phyloP scores from a whole-genome alignment of 2,329 filamentous ascomycete species.

The Fusarium longipes region DNA sequence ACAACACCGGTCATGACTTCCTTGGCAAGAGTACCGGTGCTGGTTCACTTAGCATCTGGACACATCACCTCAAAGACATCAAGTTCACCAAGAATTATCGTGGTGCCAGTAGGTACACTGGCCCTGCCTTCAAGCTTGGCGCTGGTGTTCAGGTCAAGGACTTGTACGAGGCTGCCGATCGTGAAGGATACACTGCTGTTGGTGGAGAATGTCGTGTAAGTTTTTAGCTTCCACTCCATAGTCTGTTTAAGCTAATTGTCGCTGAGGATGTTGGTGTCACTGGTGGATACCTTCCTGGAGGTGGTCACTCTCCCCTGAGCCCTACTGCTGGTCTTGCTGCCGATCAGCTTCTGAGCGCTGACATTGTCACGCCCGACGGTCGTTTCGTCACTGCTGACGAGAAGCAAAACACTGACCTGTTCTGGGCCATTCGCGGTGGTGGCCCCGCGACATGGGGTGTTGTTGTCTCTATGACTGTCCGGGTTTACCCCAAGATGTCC shows the following conservation, averaged over 20 bases:
- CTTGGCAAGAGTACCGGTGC: slow-evolving; percentile 68
- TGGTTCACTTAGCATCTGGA: slow-evolving; percentile 55
- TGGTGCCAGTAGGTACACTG: slow-evolving; percentile 56
- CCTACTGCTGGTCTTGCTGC: slow-evolving; percentile 66
- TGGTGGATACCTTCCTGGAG: slow-evolving; percentile 70
- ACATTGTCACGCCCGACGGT: slow-evolving; percentile 65
- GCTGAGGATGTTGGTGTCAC: slow-evolving; percentile 66
- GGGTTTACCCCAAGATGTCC: slow-evolving; percentile 49
- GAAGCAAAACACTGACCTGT: slow-evolving; percentile 63
- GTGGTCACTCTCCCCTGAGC: slow-evolving; percentile 65
- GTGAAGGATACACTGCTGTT: slow-evolving; percentile 60
- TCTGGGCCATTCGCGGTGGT: slow-evolving; percentile 70
- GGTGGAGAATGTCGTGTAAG: slow-evolving; percentile 61
- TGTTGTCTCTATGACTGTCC: slow-evolving; percentile 54
- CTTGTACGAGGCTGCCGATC: slow-evolving; percentile 57
- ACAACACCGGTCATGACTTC: slow-evolving; percentile 64
- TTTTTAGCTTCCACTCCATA: fast-evolving
- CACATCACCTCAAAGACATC: slow-evolving; percentile 55
- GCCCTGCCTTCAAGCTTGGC: slow-evolving; percentile 63
- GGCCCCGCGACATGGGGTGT: slow-evolving; percentile 62
- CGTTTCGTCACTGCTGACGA: slow-evolving; percentile 56
- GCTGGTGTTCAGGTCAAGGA: slow-evolving; percentile 65
- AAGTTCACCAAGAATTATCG: slow-evolving; percentile 56
- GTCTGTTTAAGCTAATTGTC: too few relatives aligned
- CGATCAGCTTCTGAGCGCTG: slow-evolving; percentile 66